Conservation (phyloP, 2,329 filamentous ascomycete genomes). For the Aspergillus oerlinghausenensis region DNA sequence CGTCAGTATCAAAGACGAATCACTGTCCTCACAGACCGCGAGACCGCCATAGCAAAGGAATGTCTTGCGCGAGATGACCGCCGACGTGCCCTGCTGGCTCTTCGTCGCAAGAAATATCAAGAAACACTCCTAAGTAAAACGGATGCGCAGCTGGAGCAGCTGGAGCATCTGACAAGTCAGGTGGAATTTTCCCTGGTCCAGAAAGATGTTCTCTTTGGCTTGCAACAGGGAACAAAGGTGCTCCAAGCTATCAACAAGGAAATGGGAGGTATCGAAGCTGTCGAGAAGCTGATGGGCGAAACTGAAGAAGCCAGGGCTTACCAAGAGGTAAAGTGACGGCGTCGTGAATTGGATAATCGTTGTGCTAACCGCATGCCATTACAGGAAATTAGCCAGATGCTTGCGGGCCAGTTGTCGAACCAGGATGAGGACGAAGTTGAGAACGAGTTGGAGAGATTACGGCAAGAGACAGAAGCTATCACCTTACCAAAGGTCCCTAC, state of each 20-base stretch:
- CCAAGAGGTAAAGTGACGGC: conserved; percentile 61
- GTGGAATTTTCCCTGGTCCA: conserved; percentile 97
- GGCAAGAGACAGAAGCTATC: conserved; percentile 53
- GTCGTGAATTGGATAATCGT: not conserved
- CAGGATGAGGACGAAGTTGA: conserved; percentile 98
- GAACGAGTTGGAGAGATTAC: conserved; percentile 81
- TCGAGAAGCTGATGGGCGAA: conserved; percentile 94
- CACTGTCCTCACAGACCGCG: conserved; percentile 74
- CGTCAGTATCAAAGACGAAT: conserved; percentile 95
- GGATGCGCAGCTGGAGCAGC: conserved; percentile 86
- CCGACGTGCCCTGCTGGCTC: conserved; percentile 73
- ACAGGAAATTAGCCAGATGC: conserved; percentile 87
- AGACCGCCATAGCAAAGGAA: conserved; percentile 79
- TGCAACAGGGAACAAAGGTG: conserved; percentile 87
- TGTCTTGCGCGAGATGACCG: conserved; percentile 79
- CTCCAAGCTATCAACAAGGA: conserved; percentile 87
- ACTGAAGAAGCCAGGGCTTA: conserved; percentile 86
- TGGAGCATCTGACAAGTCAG: conserved; percentile 80
- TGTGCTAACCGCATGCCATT: not conserved
- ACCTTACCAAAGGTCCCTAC: conserved; percentile 38
- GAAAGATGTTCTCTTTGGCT: conserved; percentile 88
- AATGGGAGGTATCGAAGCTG: conserved; percentile 90
- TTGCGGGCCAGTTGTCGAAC: conserved; percentile 81
- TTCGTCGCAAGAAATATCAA: conserved; percentile 96
- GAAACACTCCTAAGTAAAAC: conserved; percentile 84